Evolutionary conservation across 2,329 filamentous ascomycete species (phyloP).

Genomic region (Colletotrichum shisoi): DNA sequence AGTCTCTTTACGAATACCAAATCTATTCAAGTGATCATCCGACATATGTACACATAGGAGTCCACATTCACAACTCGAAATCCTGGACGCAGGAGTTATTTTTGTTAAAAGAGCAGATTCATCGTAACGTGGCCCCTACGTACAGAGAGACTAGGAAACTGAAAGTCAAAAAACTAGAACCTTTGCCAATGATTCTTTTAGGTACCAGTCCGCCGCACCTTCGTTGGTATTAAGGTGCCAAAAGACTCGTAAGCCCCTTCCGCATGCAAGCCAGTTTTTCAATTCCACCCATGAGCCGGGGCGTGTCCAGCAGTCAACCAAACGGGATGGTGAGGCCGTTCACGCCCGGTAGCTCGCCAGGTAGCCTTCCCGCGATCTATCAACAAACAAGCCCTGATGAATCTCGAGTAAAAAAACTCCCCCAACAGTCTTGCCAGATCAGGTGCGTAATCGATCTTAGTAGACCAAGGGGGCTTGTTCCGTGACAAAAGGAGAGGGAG

Average conservation of each 20-base stretch:
- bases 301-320: slow-evolving; percentile 32
- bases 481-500: slow-evolving; percentile 34
- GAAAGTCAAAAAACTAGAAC: slow-evolving; percentile 41
- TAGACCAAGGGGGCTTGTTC: slow-evolving; percentile 36
- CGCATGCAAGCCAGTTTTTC: slow-evolving; percentile 42
- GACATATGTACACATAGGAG: neutral
- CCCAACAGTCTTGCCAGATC: slow-evolving; percentile 37
- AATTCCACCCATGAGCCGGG: slow-evolving; percentile 40
- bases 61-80: neutral
- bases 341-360: slow-evolving; percentile 38
- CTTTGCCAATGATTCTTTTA: slow-evolving; percentile 41
- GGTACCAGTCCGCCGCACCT: slow-evolving; percentile 40
- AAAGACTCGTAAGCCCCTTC: slow-evolving; percentile 39
- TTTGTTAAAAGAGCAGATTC: slow-evolving; percentile 38
- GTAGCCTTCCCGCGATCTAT: slow-evolving; percentile 41
- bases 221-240: slow-evolving; percentile 41
- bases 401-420: slow-evolving; percentile 37
- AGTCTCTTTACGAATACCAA: neutral
- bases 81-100: neutral
- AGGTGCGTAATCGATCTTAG: slow-evolving; percentile 34
- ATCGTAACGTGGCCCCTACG: slow-evolving; percentile 40
- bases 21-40: neutral
- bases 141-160: slow-evolving; percentile 41
- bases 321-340: slow-evolving; percentile 23
- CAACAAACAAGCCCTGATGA: slow-evolving; percentile 40